These are phyloP conservation scores for Mallotus japonicus DNA, from an alignment of 441 rosid species.

Conservation along the genomic window DNA sequence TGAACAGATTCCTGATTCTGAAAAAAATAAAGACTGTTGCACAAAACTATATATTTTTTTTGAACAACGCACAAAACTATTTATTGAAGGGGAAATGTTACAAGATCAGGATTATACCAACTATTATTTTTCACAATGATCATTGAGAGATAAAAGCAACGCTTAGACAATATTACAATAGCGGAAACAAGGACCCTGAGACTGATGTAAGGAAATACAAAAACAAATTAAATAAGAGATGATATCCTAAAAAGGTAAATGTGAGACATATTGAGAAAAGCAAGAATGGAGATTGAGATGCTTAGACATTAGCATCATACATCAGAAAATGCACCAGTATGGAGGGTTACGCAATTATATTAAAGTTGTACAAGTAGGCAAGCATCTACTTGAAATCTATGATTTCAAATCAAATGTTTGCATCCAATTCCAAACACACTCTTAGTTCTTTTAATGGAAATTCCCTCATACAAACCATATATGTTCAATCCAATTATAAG, in stretches of 20 bases:
- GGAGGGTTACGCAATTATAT: background rate
- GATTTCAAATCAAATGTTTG: no score
- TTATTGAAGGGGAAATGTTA: background rate
- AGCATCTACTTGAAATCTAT: background rate
- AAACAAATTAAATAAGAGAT: background rate
- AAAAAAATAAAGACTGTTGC: background rate
- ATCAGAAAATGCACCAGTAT: background rate
- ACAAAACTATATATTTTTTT: no score
- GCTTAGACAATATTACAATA: no score
- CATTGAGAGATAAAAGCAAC: background rate
- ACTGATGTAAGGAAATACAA: background rate
- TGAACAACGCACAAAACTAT: background rate
- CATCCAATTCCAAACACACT: no score
- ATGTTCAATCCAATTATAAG: no score
- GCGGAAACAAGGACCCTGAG: background rate
- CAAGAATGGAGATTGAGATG: background rate
- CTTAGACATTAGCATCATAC: background rate
- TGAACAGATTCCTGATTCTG: background rate
- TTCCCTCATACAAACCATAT: no score
- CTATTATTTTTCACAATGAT: background rate
- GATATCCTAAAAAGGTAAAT: background rate
- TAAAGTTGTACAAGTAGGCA: background rate
- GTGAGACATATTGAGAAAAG: background rate
- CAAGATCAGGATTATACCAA: background rate
- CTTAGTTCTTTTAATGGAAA: no score